These are phyloP conservation scores for Aeminium ludgeri DNA, from an alignment of 495 filamentous ascomycete genomes.

Conservation along the genomic window DNA sequence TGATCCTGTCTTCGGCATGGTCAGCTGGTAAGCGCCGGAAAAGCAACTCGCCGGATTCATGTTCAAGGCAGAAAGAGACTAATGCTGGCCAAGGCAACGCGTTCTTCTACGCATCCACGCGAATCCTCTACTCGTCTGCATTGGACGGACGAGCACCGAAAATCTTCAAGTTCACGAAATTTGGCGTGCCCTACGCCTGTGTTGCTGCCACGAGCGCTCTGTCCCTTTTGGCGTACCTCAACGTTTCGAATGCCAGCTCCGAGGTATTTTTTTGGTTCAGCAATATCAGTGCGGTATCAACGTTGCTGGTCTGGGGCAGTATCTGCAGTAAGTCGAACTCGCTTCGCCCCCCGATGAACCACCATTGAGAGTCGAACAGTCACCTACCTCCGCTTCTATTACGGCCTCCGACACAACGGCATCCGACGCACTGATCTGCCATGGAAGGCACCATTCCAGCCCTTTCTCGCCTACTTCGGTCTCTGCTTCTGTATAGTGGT, in stretches of 20 bases:
- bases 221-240: constrained; percentile 44
- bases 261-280: constrained; percentile 25
- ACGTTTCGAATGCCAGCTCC: constrained; percentile 31
- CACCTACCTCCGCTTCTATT: constrained; percentile 42
- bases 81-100: no score
- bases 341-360: no score
- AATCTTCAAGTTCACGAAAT: constrained; percentile 36
- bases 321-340: no score
- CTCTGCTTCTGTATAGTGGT: constrained; percentile 39
- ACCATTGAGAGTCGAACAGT: no score
- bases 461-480: constrained; percentile 42
- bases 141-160: constrained; percentile 45
- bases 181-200: constrained; percentile 44
- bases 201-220: constrained; percentile 35
- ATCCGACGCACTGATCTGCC: constrained; percentile 37
- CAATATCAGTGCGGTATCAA: constrained; percentile 24
- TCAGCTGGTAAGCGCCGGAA: constrained; percentile 57
- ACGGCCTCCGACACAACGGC: constrained; percentile 35
- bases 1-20: constrained; percentile 47
- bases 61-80: no score
- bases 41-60: no score
- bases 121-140: constrained; percentile 55
- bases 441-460: constrained; percentile 43
- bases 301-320: constrained; percentile 39
- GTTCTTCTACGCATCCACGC: constrained; percentile 62